These are phyloP conservation scores for Amanita exitialis DNA, from an alignment of 768 basidiomycete species.

Conservation along the genomic window DNA sequence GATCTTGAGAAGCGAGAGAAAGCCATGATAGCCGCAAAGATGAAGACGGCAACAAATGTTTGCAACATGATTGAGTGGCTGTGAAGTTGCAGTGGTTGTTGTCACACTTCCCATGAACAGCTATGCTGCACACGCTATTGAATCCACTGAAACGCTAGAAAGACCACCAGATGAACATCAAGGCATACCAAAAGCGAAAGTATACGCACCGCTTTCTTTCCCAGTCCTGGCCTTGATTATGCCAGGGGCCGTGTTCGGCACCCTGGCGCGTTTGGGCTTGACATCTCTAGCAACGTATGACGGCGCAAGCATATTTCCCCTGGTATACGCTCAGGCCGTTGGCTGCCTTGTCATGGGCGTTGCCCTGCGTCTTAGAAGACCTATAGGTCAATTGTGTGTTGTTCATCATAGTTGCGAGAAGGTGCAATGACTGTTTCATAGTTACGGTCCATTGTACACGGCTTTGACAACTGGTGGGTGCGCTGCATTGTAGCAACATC, in stretches of 20 bases:
- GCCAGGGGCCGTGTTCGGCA: conserved; percentile 79
- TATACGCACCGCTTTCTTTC: conserved; percentile 43
- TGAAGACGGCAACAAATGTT: background rate
- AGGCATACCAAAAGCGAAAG: conserved; percentile 20
- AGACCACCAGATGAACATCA: conserved; percentile 21
- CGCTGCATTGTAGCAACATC: background rate
- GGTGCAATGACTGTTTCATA: conserved; percentile 17
- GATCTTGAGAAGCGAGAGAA: conserved; percentile 18
- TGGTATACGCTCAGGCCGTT: conserved; percentile 77
- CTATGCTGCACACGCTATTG: conserved; percentile 9
- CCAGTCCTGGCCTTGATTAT: conserved; percentile 64
- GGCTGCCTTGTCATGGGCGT: conserved; percentile 94
- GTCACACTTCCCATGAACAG: background rate
- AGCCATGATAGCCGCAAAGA: background rate
- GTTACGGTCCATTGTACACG: conserved; percentile 83
- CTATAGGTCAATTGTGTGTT: conserved; percentile 67
- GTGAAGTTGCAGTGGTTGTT: background rate
- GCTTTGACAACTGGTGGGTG: conserved; percentile 71
- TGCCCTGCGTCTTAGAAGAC: conserved; percentile 56
- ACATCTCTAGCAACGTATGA: conserved; percentile 65
- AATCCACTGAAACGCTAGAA: conserved; percentile 24
- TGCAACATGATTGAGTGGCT: background rate
- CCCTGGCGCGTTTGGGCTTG: conserved; percentile 73
- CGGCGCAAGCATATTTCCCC: conserved; percentile 66
- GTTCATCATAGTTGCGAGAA: background rate